phyloP scores from a whole-genome alignment of 169 alveolate genomes.

The Eimeria praecox region DNA sequence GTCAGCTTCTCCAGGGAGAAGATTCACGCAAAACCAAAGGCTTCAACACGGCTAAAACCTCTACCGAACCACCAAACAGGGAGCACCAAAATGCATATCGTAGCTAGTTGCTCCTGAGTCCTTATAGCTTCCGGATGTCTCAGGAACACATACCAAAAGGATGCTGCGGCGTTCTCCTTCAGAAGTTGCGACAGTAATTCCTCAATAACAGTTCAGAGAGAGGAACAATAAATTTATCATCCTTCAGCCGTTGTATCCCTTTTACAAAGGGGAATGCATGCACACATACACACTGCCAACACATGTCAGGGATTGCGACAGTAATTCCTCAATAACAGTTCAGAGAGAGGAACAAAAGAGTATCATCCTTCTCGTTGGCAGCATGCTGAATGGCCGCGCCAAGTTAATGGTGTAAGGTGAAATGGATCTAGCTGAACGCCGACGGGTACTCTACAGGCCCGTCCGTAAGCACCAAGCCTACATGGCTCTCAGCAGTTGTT shows the following conservation, averaged over 20 bases:
- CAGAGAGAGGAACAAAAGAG: slow-evolving; percentile 69
- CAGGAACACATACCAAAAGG: not conserved
- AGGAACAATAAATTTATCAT: too few species aligned
- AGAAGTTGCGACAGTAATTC: slow-evolving; percentile 56
- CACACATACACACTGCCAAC: too few species aligned
- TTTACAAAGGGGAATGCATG: too few species aligned
- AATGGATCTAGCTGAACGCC: not conserved
- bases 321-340: not conserved
- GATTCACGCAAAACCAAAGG: too few species aligned
- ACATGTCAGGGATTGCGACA: too few species aligned
- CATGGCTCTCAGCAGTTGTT: slow-evolving; percentile 67
- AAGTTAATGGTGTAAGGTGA: slow-evolving; percentile 12
- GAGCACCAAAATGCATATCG: too few species aligned
- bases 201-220: too few species aligned
- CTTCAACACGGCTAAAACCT: too few species aligned
- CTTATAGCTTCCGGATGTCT: not conserved
- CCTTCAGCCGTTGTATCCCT: too few species aligned
- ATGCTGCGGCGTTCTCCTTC: not conserved
- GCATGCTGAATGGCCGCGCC: not conserved
- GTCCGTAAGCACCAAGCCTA: slow-evolving; percentile 6
- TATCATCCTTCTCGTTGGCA: slow-evolving; percentile 35
- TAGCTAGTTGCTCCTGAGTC: not conserved
- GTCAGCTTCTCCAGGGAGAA: too few species aligned
- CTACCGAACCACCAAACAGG: too few species aligned
- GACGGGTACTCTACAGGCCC: not conserved